Percentiles rank a stretch among this genome's conserved stretches.
phyloP scores from a whole-genome alignment of 495 filamentous ascomycete species.

The Neurospora intermedia region DNA sequence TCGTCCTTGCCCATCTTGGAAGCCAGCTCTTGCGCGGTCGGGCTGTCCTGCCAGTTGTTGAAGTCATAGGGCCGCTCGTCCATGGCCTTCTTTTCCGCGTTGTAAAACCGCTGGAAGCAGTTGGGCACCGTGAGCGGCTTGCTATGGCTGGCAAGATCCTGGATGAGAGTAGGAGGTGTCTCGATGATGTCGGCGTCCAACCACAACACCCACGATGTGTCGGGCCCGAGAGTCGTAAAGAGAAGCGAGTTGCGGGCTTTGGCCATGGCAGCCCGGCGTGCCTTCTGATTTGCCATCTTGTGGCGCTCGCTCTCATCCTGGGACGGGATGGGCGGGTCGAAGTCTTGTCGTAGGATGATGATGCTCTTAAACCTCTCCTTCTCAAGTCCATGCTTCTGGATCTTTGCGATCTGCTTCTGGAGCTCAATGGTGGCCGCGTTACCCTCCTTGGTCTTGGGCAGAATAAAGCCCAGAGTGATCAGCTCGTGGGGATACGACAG shows the following conservation, averaged over 20 bases:
- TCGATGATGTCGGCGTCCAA: conserved; percentile 89
- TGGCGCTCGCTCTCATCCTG: conserved; percentile 86
- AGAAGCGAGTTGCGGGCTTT: conserved; percentile 86
- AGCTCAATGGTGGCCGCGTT: conserved; percentile 70
- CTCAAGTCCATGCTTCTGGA: conserved; percentile 63
- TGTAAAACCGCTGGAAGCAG: conserved; percentile 82
- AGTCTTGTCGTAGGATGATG: conserved; percentile 91
- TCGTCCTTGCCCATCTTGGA: conserved; percentile 75
- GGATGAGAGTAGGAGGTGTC: conserved; percentile 74
- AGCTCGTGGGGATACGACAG: conserved; percentile 86
- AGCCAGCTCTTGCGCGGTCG: conserved; percentile 61
- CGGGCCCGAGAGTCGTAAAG: conserved; percentile 94
- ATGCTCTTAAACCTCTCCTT: conserved; percentile 80
- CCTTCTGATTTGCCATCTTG: conserved; percentile 80
- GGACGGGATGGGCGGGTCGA: conserved; percentile 67
- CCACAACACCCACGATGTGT: conserved; percentile 94
- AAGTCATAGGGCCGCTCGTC: conserved; percentile 85
- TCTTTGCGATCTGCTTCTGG: conserved; percentile 73
- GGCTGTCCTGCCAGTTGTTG: conserved; percentile 91
- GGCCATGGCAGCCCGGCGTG: conserved; percentile 78
- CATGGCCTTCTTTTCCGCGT: conserved; percentile 54
- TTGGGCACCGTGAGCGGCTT: conserved; percentile 87
- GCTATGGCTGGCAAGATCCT: conserved; percentile 82
- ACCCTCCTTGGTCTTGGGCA: conserved; percentile 82
- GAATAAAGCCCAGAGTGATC: conserved; percentile 91